Conservation (phyloP, 73 alveolate species). For the Paramecium primaurelia region DNA sequence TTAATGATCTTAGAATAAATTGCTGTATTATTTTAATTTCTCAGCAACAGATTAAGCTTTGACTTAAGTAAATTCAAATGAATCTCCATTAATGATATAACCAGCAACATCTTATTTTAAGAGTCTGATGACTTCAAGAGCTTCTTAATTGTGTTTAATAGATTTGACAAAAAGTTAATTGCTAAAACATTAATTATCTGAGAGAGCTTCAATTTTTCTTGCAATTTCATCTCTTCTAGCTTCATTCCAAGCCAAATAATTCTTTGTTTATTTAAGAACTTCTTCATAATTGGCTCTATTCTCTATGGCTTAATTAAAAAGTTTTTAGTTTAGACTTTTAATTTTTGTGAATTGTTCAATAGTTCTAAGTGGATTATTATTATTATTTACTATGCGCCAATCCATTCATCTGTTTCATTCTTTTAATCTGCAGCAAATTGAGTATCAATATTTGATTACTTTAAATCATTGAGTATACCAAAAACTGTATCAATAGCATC, state of each 20-base stretch:
- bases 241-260: slow-evolving; percentile 42
- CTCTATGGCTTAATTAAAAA: not conserved
- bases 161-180: slow-evolving; percentile 28
- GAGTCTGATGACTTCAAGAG: slow-evolving; percentile 21
- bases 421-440: slow-evolving; percentile 32
- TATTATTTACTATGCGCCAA: not conserved
- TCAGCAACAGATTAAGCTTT: slow-evolving; percentile 6
- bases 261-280: slow-evolving; percentile 7
- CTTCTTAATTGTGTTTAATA: not conserved
- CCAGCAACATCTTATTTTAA: slow-evolving; percentile 45
- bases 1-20: slow-evolving; percentile 28
- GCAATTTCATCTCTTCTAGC: slow-evolving; percentile 18
- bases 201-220: slow-evolving; percentile 16
- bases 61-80: slow-evolving; percentile 26
- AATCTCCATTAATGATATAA: slow-evolving; percentile 18
- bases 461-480: slow-evolving; percentile 5
- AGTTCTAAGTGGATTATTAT: not conserved
- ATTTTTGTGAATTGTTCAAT: slow-evolving; percentile 20
- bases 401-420: slow-evolving; percentile 33
- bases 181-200: not conserved
- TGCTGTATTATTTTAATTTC: not conserved
- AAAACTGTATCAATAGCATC: slow-evolving; percentile 42
- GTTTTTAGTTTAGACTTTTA: not conserved
- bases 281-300: not conserved
- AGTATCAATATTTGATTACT: slow-evolving; percentile 4